phyloP scores from a whole-genome alignment of 495 filamentous ascomycete species.

The Terfezia claveryi region DNA sequence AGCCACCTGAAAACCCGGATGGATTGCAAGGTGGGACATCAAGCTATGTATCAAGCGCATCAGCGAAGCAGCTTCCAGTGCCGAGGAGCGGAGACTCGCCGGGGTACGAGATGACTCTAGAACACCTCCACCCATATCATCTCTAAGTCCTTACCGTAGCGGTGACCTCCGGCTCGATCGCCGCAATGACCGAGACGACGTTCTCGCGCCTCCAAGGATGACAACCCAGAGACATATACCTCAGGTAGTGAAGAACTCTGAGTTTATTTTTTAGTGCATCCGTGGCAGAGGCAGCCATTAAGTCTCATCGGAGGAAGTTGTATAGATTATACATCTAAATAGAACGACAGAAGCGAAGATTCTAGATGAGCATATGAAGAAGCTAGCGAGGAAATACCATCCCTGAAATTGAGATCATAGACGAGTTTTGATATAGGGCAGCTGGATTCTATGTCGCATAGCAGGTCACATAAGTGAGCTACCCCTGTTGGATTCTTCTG shows the following conservation, averaged over 20 bases:
- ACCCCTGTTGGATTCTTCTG: too few relatives aligned
- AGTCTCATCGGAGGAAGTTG: conserved; percentile 40
- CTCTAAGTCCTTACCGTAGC: too few relatives aligned
- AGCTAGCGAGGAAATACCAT: conserved; percentile 27
- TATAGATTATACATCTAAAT: conserved; percentile 65
- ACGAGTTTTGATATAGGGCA: background rate
- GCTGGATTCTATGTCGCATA: background rate
- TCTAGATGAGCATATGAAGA: conserved; percentile 28
- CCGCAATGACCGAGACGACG: too few relatives aligned
- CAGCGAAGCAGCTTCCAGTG: too few relatives aligned
- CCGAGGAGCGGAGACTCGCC: too few relatives aligned
- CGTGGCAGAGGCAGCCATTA: conserved; percentile 62
- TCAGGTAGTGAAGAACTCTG: conserved; percentile 31
- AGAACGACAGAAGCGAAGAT: conserved; percentile 19
- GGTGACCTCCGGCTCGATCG: too few relatives aligned
- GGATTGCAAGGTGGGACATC: too few relatives aligned
- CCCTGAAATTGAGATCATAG: background rate
- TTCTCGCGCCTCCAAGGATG: background rate
- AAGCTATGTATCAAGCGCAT: too few relatives aligned
- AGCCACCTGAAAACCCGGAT: too few relatives aligned
- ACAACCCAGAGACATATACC: background rate
- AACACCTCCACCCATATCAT: too few relatives aligned
- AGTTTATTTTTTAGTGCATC: conserved; percentile 77
- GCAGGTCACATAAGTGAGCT: background rate
- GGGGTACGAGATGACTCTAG: too few relatives aligned